These are phyloP conservation scores for Metroxylon sagu DNA, from an alignment of 176 grass and related monocot genomes.

Conservation along the genomic window DNA sequence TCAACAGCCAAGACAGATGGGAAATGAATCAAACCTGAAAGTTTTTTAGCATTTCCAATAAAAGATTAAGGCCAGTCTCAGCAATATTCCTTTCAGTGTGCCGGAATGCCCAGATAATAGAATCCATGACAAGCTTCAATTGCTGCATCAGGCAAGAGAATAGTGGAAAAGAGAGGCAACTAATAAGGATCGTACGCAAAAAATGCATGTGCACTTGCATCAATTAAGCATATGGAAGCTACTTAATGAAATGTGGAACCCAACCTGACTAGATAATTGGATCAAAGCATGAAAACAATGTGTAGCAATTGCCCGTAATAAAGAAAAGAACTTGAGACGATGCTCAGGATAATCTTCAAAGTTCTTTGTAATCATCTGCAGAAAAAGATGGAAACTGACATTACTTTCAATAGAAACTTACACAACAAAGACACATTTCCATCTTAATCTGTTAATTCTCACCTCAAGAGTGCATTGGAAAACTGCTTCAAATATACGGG, in stretches of 20 bases:
- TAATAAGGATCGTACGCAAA: no score
- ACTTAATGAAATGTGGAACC: neutral
- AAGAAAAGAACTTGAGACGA: constrained; percentile 92
- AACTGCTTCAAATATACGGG: constrained; percentile 90
- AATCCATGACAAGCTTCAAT: constrained; percentile 98
- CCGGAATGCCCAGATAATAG: constrained; percentile 96
- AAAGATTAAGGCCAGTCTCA: constrained; percentile 86
- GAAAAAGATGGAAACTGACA: constrained; percentile 19
- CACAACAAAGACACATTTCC: neutral
- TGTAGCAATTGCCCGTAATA: constrained; percentile 93
- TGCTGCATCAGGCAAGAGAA: constrained; percentile 32
- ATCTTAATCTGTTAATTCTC: neutral
- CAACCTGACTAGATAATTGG: constrained; percentile 81
- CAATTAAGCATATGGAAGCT: no score
- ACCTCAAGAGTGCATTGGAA: constrained; percentile 99
- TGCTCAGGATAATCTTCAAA: constrained; percentile 99
- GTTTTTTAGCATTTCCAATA: constrained; percentile 88
- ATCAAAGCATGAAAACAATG: constrained; percentile 98
- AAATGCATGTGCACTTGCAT: no score
- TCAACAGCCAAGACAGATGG: no score
- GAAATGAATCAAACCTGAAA: constrained; percentile 53
- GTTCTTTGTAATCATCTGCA: constrained; percentile 97
- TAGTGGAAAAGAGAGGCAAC: no score
- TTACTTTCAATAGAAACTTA: neutral
- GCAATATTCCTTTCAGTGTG: constrained; percentile 99